Evolutionary conservation across 352 stramenopile species (phyloP).

Genomic region (Phytophthora europaea): DNA sequence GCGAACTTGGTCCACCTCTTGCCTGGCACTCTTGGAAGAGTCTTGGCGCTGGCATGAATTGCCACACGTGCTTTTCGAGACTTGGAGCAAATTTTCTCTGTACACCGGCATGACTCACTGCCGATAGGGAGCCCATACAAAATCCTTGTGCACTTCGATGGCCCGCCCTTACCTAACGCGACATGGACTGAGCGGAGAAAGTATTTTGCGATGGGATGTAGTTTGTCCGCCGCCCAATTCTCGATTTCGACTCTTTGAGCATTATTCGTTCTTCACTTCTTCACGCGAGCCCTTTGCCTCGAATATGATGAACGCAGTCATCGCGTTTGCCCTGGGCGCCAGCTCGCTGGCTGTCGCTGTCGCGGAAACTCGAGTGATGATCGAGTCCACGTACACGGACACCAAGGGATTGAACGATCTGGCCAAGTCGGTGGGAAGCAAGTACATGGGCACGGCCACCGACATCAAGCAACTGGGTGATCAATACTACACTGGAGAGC

Average conservation of each 20-base stretch:
- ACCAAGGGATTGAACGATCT: constrained; percentile 27
- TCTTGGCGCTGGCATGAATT: no score
- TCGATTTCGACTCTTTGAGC: constrained; percentile 14
- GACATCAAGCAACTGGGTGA: constrained; percentile 24
- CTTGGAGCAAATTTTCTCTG: constrained; percentile 5
- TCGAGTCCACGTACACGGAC: constrained; percentile 36
- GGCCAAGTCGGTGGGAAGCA: constrained; percentile 15
- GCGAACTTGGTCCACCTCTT: constrained; percentile 2
- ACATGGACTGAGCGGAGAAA: constrained; percentile 33
- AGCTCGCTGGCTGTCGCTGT: constrained; percentile 20
- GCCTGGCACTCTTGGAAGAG: background rate
- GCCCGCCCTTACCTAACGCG: constrained; percentile 16
- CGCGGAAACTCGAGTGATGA: constrained; percentile 19
- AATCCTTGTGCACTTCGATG: constrained; percentile 1
- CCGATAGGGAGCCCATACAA: constrained; percentile 19
- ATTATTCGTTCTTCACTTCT: constrained; percentile 23
- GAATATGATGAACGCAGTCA: constrained; percentile 23
- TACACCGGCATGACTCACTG: background rate
- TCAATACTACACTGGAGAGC: constrained; percentile 16
- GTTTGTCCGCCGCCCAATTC: constrained; percentile 22
- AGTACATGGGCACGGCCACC: constrained; percentile 35
- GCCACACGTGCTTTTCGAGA: constrained; percentile 14
- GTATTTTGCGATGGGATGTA: constrained; percentile 37
- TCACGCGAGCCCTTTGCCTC: background rate
- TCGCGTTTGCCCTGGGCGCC: constrained; percentile 17